Percentiles rank a stretch among this genome's conserved stretches.
phyloP scores from a whole-genome alignment of 2,329 filamentous ascomycete species.

The Sclerotinia nivalis region DNA sequence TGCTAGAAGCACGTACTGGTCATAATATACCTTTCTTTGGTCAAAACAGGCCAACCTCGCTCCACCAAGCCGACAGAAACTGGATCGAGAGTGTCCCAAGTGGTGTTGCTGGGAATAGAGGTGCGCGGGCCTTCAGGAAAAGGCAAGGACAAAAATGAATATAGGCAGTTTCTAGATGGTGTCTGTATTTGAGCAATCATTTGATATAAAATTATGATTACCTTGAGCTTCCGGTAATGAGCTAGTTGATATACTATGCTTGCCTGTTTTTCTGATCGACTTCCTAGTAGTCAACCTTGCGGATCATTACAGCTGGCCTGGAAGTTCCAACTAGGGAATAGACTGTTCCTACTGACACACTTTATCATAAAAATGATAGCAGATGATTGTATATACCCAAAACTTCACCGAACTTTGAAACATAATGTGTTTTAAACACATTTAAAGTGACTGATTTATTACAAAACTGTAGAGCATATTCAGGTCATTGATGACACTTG shows the following conservation, averaged over 20 bases:
- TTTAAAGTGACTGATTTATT: not conserved
- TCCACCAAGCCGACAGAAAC: not conserved
- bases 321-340: not conserved
- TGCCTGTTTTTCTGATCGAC: not conserved
- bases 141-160: not conserved
- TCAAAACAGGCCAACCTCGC: not conserved
- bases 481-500: not conserved
- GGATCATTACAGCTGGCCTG: not conserved
- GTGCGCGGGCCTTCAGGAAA: not conserved
- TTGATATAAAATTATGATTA: not conserved
- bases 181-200: not conserved
- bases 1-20: not conserved
- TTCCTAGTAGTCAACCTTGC: not conserved
- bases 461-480: not conserved
- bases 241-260: not conserved
- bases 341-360: not conserved
- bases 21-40: not conserved
- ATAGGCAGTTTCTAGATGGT: not conserved
- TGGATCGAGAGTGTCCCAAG: not conserved
- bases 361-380: not conserved
- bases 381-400: not conserved
- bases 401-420: not conserved
- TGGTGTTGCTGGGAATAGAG: not conserved
- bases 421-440: not conserved
- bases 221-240: not conserved